These are phyloP conservation scores for Lepidium campestre DNA, from an alignment of 441 rosid species.

Conservation along the genomic window DNA sequence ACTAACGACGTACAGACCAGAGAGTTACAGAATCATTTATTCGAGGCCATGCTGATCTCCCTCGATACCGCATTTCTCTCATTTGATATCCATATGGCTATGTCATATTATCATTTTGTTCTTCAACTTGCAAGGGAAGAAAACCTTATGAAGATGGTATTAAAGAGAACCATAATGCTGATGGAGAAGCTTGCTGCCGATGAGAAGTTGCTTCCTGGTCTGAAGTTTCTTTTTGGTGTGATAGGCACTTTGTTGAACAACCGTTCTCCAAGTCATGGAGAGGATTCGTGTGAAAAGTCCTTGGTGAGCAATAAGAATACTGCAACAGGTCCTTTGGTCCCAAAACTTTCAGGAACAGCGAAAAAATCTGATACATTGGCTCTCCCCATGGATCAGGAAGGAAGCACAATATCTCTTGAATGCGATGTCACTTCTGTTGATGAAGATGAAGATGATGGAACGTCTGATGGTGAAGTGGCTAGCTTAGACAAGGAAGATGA, in stretches of 20 bases:
- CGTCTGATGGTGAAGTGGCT: slow-evolving; percentile 99
- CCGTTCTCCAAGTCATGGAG: slow-evolving; percentile 47
- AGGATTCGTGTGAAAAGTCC: slow-evolving; percentile 51
- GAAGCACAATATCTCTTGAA: slow-evolving; percentile 70
- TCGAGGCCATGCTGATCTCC: slow-evolving; percentile 78
- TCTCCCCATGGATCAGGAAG: slow-evolving; percentile 76
- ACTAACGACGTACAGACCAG: slow-evolving; percentile 41
- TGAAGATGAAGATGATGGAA: slow-evolving; percentile 99
- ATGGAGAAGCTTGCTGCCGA: slow-evolving; percentile 80
- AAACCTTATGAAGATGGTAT: slow-evolving; percentile 56
- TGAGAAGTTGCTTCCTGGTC: slow-evolving; percentile 77
- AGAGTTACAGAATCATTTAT: slow-evolving; percentile 71
- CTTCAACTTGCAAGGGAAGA: slow-evolving; percentile 85
- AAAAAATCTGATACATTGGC: slow-evolving; percentile 74
- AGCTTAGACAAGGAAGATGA: slow-evolving; percentile 99
- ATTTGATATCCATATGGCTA: slow-evolving; percentile 75
- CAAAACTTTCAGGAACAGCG: slow-evolving; percentile 64
- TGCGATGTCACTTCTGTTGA: slow-evolving; percentile 98
- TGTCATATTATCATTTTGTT: slow-evolving; percentile 78
- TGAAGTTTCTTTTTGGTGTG: slow-evolving; percentile 84
- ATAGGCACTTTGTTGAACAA: slow-evolving; percentile 74
- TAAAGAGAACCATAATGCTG: slow-evolving; percentile 62
- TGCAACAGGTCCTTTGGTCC: slow-evolving; percentile 44
- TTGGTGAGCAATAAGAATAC: slow-evolving; percentile 35
- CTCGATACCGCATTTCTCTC: slow-evolving; percentile 86